Percentiles rank a stretch among this genome's conserved stretches.
Evolutionary conservation across 768 basidiomycete genomes (phyloP).

Genomic region (Mycena metata): DNA sequence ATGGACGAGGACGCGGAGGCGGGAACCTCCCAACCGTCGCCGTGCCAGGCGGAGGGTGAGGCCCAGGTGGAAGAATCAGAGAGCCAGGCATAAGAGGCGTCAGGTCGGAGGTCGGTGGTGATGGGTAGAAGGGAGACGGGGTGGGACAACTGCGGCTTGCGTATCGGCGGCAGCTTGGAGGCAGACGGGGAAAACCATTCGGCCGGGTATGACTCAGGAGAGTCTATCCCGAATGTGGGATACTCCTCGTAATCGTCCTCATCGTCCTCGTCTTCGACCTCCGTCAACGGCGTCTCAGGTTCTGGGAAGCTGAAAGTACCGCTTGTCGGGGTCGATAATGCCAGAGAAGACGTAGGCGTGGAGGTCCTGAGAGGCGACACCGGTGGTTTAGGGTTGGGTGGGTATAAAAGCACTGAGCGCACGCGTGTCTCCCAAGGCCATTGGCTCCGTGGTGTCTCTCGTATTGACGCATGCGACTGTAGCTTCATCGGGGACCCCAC

Average conservation of each 20-base stretch:
- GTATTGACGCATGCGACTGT: constrained; percentile 15
- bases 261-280: constrained; percentile 31
- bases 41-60: constrained; percentile 29
- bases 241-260: constrained; percentile 33
- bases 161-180: background rate
- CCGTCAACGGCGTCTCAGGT: constrained; percentile 35
- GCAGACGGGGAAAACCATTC: background rate
- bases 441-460: constrained; percentile 16
- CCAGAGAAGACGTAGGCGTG: constrained; percentile 20
- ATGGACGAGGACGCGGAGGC: constrained; percentile 17
- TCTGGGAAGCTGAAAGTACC: constrained; percentile 20
- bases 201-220: constrained; percentile 7
- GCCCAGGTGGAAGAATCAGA: constrained; percentile 35
- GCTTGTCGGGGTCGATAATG: constrained; percentile 33
- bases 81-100: constrained; percentile 34
- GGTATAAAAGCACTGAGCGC: constrained; percentile 34
- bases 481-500: constrained; percentile 34
- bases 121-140: constrained; percentile 13
- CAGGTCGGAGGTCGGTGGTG: constrained; percentile 21
- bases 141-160: background rate
- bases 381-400: constrained; percentile 10
- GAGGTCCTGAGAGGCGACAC: constrained; percentile 8
- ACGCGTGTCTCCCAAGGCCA: constrained; percentile 40
- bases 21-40: constrained; percentile 38
- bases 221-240: constrained; percentile 21